Evolutionary conservation across 2,329 filamentous ascomycete species (phyloP), one percentile per base, ranked within the genome.

Genomic region (Tympanopsis confertula): DNA sequence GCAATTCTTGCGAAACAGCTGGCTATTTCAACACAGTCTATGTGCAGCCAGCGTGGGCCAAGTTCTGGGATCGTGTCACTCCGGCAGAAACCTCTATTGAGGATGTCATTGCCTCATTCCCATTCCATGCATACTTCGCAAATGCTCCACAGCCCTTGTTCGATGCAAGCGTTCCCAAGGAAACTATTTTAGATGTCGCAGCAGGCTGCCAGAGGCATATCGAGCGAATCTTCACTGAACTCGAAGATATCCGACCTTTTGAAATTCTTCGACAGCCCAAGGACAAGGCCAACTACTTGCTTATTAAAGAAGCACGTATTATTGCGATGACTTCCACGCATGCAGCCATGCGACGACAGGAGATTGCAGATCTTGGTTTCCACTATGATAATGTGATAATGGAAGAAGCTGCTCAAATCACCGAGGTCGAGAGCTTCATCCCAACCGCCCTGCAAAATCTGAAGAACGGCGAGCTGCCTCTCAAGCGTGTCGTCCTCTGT

Each of bases 241-340:
- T 98, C 35, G 86, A 88, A 46, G 88, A 96, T 53, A 89, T 94
- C 35, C 74, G 88, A 47, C 93, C 91, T 0, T 98, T 98, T 52
- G 91, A 98, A 61, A 88, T 98, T 37, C 63, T 98, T 39, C 78
- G 87, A 37, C 81, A 82, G 39, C 84, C 88, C 45, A 79, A 84
- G 24, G 91, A 98, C 55, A 95, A 93, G 62, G 83, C 88, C 37
- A 96, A 96, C 57, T 98, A 98, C 52, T 75, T 98, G 4, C 73
- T 98, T 22, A 82, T 87, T 4, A 95, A 87, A 50, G 89, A 96
- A 59, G 93, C 93, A n/a, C 81, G 91, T 24, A 91, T 98, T 44
- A 82, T 98, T 45, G 93, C 91, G 41, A 98, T 98, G 93, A 98
- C 91, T 14, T 93, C 88, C 3, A 98, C 93, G 0, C 91, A 98